Base-by-base conservation (phyloP, 2,329 filamentous ascomycete species). In the Aschersonia sp. region DNA sequence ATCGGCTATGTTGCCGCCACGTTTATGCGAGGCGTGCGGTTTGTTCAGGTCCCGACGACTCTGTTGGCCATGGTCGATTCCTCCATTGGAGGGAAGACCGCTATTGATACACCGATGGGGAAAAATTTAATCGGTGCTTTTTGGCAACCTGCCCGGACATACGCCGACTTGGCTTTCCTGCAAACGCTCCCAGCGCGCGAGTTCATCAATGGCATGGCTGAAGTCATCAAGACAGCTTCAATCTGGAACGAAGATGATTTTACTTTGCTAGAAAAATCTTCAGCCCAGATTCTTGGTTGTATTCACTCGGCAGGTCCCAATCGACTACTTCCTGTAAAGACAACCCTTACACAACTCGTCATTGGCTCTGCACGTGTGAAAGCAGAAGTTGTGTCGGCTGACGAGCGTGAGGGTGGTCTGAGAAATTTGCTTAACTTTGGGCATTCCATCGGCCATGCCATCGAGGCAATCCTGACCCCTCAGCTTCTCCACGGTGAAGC, bases 131-230 rank as follows among this genome's bases (percentile, higher is more conserved):
- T 98, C 49, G 92, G 92, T 4, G 82, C 91, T 35, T 97, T 98
- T 67, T 97, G 91, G 89, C 92, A 98, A 63, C 92, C 92, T 4
- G 77, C 84, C 59, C 82, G 88, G 53, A 89, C 97, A 54, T 98
- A 95, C 66, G 89, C 98, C 57, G 92, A 98, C 64, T 73, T 97
- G 51, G 77, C 82, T 48, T 97, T 98, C 61, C 73, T 98, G 48
- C 87, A 94, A 61, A 94, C 89, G 1, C 72, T 98, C 28, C 89
- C 91, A 1, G 82, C 84, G 54, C 77, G 92, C 55, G 91, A 98
- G 66, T 91, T 98, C 60, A 89, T 96, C 66, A 98, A 98, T 63
- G 92, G 92, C 51, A 96, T 98, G 91, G 92, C 91, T 30, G 92
- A 98, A 69, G 91, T 98, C 31, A 77, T 96, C 63, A 96, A 96